Evolutionary conservation across 495 filamentous ascomycete genomes (phyloP).

Genomic region (Xylaria sp.): DNA sequence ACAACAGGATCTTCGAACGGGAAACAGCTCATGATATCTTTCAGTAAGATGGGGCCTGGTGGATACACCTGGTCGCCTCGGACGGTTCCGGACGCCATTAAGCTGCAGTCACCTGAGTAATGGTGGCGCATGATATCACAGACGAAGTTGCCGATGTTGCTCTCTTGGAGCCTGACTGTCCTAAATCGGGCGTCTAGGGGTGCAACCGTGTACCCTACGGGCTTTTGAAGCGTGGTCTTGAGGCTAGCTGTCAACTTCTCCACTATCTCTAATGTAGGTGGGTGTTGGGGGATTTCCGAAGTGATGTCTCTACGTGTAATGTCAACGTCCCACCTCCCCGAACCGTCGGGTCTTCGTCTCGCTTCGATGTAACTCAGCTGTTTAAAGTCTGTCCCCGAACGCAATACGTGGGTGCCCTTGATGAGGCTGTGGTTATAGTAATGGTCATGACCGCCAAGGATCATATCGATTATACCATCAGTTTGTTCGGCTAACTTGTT

Average conservation of each 20-base stretch:
- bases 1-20: conserved; percentile 93
- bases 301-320: conserved; percentile 77
- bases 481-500: conserved; percentile 77
- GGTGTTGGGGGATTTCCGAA: conserved; percentile 68
- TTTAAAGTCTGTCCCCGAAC: conserved; percentile 89
- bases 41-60: conserved; percentile 74
- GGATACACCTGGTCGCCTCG: conserved; percentile 89
- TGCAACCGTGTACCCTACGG: conserved; percentile 78
- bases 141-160: conserved; percentile 87
- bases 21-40: conserved; percentile 78
- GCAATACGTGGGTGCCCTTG: conserved; percentile 79
- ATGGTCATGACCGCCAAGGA: conserved; percentile 90
- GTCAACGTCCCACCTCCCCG: conserved; percentile 73
- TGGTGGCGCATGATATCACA: conserved; percentile 89
- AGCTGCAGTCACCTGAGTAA: conserved; percentile 76
- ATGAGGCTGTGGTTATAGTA: conserved; percentile 78
- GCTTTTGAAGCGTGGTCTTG: conserved; percentile 77
- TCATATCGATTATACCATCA: conserved; percentile 76
- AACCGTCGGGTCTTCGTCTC: conserved; percentile 55
- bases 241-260: conserved; percentile 72
- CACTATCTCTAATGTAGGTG: conserved; percentile 62
- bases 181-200: conserved; percentile 86
- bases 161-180: conserved; percentile 77
- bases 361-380: conserved; percentile 88
- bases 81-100: conserved; percentile 91